Conservation (phyloP, 257 asterid genomes). For the Penstemon barbatus region DNA sequence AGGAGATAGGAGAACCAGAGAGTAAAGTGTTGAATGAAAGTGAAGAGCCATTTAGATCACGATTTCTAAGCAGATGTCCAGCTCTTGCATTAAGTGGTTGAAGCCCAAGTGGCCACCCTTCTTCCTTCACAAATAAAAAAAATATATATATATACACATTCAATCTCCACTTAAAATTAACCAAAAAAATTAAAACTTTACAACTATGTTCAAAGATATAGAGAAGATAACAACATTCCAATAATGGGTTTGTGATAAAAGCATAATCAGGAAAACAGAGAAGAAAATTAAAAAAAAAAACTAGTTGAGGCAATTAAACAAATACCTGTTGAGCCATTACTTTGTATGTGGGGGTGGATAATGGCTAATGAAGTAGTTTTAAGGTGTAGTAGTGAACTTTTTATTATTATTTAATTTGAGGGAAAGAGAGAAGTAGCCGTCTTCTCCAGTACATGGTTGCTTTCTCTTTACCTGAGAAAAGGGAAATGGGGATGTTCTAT, state of each 20-base stretch:
- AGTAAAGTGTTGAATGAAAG: slow-evolving; percentile 62
- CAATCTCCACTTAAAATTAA: slow-evolving; percentile 2
- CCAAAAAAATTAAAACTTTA: neutral
- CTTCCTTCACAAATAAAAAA: slow-evolving; percentile 43
- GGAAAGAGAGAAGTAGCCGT: slow-evolving; percentile 8
- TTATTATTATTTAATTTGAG: slow-evolving; percentile 1
- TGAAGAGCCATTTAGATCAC: slow-evolving; percentile 47
- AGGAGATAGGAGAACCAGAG: slow-evolving; percentile 50
- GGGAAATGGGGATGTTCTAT: neutral
- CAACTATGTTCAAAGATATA: neutral
- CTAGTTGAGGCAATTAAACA: no score
- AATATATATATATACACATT: no score
- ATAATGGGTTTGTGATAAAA: neutral
- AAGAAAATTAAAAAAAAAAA: neutral
- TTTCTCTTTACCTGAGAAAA: slow-evolving; percentile 24
- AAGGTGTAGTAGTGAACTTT: no score
- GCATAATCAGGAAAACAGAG: neutral
- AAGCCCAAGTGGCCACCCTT: slow-evolving; percentile 83
- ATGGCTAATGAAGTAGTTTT: slow-evolving; percentile 3
- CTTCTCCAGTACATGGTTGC: slow-evolving; percentile 15
- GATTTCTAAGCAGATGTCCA: slow-evolving; percentile 43
- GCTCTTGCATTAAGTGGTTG: slow-evolving; percentile 58
- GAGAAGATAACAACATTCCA: slow-evolving; percentile 4
- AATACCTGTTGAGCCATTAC: slow-evolving; percentile 53
- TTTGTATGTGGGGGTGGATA: neutral